A percentile compares a stretch with the other conserved stretches of the same genome.
Evolutionary conservation across 768 basidiomycete genomes (phyloP).

Genomic region (Pleurotus citrinopileatus): DNA sequence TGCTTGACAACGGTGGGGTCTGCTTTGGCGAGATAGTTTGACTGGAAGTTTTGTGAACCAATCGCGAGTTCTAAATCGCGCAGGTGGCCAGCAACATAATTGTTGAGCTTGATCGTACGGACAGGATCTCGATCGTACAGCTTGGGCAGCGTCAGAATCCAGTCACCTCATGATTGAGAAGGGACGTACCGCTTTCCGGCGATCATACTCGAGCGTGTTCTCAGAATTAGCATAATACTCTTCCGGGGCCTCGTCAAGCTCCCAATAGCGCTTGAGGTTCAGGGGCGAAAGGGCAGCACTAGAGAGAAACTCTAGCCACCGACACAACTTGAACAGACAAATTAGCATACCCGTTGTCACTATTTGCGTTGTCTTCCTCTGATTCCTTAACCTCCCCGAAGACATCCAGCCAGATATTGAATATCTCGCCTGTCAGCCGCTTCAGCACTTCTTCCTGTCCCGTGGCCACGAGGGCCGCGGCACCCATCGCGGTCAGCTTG

Average conservation of each 20-base stretch:
- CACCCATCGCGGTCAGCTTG: slow-evolving; percentile 82
- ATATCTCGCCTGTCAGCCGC: slow-evolving; percentile 70
- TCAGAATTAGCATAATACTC: slow-evolving; percentile 63
- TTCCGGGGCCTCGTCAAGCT: slow-evolving; percentile 53
- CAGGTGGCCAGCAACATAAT: slow-evolving; percentile 54
- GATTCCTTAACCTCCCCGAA: slow-evolving; percentile 85
- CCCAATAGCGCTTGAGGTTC: slow-evolving; percentile 66
- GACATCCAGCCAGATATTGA: slow-evolving; percentile 87
- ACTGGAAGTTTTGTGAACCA: slow-evolving; percentile 54
- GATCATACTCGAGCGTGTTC: slow-evolving; percentile 73
- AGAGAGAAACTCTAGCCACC: not conserved
- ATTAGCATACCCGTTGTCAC: slow-evolving; percentile 34
- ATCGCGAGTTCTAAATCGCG: slow-evolving; percentile 60
- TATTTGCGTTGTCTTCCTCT: slow-evolving; percentile 26
- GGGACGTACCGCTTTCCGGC: slow-evolving; percentile 62
- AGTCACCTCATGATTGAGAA: not conserved
- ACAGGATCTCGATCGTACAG: slow-evolving; percentile 70
- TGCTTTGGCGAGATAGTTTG: slow-evolving; percentile 56
- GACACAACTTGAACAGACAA: slow-evolving; percentile 6
- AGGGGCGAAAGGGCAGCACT: slow-evolving; percentile 23
- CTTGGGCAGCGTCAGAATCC: slow-evolving; percentile 35
- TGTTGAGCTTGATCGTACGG: slow-evolving; percentile 60
- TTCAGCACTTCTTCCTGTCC: slow-evolving; percentile 70
- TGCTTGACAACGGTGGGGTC: slow-evolving; percentile 77
- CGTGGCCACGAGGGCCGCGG: slow-evolving; percentile 74